Percentiles rank a stretch among this genome's conserved stretches.
Evolutionary conservation across 2,329 filamentous ascomycete genomes (phyloP).

Genomic region (Ophiostoma sp.): DNA sequence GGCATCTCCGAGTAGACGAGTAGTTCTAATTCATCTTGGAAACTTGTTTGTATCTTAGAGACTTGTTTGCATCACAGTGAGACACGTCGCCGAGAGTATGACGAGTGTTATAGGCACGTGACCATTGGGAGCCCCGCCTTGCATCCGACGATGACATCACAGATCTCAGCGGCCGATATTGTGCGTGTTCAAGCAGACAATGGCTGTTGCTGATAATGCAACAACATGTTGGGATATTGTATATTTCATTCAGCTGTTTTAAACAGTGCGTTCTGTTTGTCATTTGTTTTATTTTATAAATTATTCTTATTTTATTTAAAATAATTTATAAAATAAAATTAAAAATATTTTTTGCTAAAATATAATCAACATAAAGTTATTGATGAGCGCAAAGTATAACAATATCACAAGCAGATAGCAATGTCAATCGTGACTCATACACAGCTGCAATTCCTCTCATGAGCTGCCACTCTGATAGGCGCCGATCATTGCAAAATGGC

Average conservation of each 20-base stretch:
- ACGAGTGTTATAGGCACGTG: neutral
- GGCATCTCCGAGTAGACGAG: constrained; percentile 34
- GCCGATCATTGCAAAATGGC: constrained; percentile 2
- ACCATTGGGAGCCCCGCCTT: neutral
- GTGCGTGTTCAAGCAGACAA: neutral
- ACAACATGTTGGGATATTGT: no score
- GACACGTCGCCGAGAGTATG: neutral
- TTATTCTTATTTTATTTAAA: no score
- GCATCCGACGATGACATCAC: constrained; percentile 19
- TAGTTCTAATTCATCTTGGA: neutral
- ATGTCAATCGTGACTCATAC: no score
- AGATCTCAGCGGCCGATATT: neutral
- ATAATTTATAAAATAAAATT: no score
- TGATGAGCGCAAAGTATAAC: no score
- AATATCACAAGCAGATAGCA: no score
- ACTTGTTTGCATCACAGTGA: no score
- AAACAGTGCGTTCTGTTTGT: no score
- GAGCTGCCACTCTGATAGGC: neutral
- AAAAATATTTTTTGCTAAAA: no score
- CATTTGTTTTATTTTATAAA: no score
- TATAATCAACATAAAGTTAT: no score
- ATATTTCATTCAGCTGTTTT: no score
- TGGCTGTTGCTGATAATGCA: neutral
- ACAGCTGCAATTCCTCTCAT: neutral
- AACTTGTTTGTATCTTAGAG: neutral